Evolutionary conservation across 2,329 filamentous ascomycete species (phyloP).

Genomic region (Cercospora zeina): DNA sequence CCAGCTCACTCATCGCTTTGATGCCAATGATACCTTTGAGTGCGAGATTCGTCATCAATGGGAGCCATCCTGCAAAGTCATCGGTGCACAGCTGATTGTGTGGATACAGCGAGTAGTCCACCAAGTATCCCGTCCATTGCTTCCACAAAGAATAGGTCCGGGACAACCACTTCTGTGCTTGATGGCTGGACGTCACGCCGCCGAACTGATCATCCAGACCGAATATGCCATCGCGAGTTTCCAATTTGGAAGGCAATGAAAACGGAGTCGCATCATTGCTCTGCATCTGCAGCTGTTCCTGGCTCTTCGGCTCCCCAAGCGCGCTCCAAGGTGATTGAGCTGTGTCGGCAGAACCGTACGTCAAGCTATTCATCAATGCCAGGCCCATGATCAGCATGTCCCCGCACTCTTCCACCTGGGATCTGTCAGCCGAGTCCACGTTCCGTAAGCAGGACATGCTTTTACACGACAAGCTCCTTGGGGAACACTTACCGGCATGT

Average conservation of each 20-base stretch:
- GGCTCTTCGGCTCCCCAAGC: conserved; percentile 38
- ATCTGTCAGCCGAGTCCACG: neutral
- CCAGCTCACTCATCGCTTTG: conserved; percentile 72
- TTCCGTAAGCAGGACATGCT: neutral
- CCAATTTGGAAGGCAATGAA: conserved; percentile 44
- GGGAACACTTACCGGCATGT: conserved; percentile 57
- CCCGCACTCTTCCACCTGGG: conserved; percentile 67
- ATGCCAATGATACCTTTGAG: conserved; percentile 83
- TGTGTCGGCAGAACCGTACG: conserved; percentile 58
- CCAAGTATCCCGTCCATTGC: conserved; percentile 76
- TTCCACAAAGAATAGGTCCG: conserved; percentile 71
- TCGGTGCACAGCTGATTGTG: conserved; percentile 78
- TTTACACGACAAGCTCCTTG: neutral
- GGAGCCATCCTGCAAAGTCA: conserved; percentile 76
- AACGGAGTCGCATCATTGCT: conserved; percentile 52
- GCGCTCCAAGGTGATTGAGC: conserved; percentile 62
- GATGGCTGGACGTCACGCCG: conserved; percentile 54
- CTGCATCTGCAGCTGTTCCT: conserved; percentile 21
- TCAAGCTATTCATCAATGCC: conserved; percentile 72
- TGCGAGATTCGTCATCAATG: conserved; percentile 78
- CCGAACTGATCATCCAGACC: conserved; percentile 65
- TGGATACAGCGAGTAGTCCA: conserved; percentile 73
- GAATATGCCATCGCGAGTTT: conserved; percentile 53
- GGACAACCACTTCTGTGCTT: conserved; percentile 65
- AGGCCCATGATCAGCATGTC: conserved; percentile 69